A percentile compares a stretch with the other conserved stretches of the same genome.
phyloP scores from a whole-genome alignment of 1,284 basidiomycete species.

The Termitomyces sp. region DNA sequence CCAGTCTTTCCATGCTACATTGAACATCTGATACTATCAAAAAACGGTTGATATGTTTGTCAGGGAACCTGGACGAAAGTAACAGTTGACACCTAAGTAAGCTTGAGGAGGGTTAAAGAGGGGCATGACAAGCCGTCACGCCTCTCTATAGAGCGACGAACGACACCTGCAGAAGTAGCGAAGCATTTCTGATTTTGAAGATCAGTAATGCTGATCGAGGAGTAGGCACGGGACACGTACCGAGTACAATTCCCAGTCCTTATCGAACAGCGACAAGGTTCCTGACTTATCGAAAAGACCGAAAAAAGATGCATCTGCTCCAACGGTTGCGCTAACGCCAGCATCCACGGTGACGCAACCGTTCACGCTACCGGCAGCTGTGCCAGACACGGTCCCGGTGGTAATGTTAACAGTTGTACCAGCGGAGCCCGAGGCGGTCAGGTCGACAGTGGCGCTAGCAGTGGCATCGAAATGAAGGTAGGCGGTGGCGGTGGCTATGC shows the following conservation, averaged over 20 bases:
- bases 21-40: no score
- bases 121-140: neutral
- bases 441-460: neutral
- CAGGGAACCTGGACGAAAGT: neutral
- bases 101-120: neutral
- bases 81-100: neutral
- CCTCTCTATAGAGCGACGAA: neutral
- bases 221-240: neutral
- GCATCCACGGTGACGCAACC: constrained; percentile 3
- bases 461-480: constrained; percentile 36
- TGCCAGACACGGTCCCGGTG: neutral
- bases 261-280: constrained; percentile 2
- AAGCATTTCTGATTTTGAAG: neutral
- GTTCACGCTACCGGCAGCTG: neutral
- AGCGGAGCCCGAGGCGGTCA: neutral
- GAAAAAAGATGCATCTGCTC: constrained; percentile 18
- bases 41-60: no score
- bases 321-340: constrained; percentile 14
- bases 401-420: neutral
- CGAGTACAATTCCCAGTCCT: constrained; percentile 6
- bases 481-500: constrained; percentile 29
- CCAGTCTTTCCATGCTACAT: no score
- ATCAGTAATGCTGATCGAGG: neutral
- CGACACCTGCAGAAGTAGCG: neutral
- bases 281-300: constrained; percentile 13